Conservation (phyloP, 495 filamentous ascomycete species). For the Aspergillus nidulans region DNA sequence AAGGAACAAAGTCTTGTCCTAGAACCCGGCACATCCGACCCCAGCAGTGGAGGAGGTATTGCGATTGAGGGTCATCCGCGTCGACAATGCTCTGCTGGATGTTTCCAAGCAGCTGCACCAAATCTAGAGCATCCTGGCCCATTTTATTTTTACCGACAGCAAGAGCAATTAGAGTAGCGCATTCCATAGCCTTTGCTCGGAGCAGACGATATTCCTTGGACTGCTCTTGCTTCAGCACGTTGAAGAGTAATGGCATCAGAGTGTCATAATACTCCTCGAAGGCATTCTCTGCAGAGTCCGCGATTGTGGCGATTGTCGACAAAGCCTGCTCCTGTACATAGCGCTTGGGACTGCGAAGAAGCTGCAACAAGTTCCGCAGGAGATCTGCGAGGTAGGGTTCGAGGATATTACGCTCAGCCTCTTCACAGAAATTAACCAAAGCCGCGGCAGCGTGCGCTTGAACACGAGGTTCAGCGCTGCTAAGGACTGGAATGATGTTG, state of each 20-base stretch:
- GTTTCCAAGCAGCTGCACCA: constrained; percentile 79
- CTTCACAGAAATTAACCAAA: constrained; percentile 98
- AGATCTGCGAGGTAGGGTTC: constrained; percentile 93
- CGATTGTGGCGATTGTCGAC: constrained; percentile 97
- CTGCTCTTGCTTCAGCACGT: constrained; percentile 79
- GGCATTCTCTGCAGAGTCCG: constrained; percentile 91
- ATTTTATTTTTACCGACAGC: constrained; percentile 93
- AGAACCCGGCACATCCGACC: constrained; percentile 97
- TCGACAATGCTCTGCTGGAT: constrained; percentile 89
- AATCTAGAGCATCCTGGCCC: constrained; percentile 74
- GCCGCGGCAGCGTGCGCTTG: constrained; percentile 97
- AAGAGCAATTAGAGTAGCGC: constrained; percentile 91
- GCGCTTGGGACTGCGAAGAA: constrained; percentile 84
- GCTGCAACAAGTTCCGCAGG: constrained; percentile 71
- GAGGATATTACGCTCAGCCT: constrained; percentile 87
- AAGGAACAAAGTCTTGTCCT: constrained; percentile 84
- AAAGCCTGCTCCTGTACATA: constrained; percentile 98
- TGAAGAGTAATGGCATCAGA: constrained; percentile 91
- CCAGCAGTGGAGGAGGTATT: constrained; percentile 99
- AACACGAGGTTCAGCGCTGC: constrained; percentile 86
- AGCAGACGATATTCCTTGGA: constrained; percentile 89
- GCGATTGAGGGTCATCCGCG: constrained; percentile 90
- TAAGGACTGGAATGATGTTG: constrained; percentile 88
- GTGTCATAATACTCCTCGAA: constrained; percentile 95
- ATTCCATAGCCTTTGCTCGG: constrained; percentile 98